Conservation (phyloP, 306 rosid species). For the Cucurbita pepo region DNA sequence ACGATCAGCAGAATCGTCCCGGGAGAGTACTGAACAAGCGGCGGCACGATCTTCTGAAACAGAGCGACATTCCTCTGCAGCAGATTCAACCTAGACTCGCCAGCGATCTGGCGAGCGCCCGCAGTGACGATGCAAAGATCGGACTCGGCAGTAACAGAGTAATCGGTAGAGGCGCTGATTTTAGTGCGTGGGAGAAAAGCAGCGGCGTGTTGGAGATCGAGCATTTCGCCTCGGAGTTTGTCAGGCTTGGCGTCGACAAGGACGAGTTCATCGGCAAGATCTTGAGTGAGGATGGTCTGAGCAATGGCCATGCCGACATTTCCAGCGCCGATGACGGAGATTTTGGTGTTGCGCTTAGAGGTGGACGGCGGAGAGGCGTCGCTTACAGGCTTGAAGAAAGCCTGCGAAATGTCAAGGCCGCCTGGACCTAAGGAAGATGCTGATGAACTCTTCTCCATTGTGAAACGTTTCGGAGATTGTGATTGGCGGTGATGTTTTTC, state of each 20-base stretch:
- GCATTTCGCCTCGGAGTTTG: constrained; percentile 88
- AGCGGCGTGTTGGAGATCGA: constrained; percentile 85
- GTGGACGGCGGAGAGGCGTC: constrained; percentile 42
- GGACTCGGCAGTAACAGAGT: constrained; percentile 46
- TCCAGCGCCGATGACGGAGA: constrained; percentile 75
- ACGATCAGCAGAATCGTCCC: constrained; percentile 43
- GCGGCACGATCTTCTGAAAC: constrained; percentile 49
- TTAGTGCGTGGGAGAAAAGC: constrained; percentile 90
- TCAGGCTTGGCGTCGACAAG: constrained; percentile 61
- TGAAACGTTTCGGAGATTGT: background rate
- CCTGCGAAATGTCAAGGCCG: constrained; percentile 49
- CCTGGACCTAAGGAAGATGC: constrained; percentile 51
- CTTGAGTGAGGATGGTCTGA: constrained; percentile 85
- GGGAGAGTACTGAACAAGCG: constrained; percentile 46
- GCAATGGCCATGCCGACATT: constrained; percentile 99
- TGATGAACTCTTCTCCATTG: constrained; percentile 51
- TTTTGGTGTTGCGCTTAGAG: constrained; percentile 42
- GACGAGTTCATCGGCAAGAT: constrained; percentile 56
- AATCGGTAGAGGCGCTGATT: constrained; percentile 61
- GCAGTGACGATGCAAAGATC: constrained; percentile 88
- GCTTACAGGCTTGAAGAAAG: constrained; percentile 51
- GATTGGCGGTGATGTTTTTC: background rate
- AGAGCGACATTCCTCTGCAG: constrained; percentile 62
- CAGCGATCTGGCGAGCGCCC: constrained; percentile 63
- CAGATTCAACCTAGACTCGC: constrained; percentile 62